Evolutionary conservation across 192 early-diverging fungal genomes (phyloP).

Genomic region (Linnemannia schmuckeri): DNA sequence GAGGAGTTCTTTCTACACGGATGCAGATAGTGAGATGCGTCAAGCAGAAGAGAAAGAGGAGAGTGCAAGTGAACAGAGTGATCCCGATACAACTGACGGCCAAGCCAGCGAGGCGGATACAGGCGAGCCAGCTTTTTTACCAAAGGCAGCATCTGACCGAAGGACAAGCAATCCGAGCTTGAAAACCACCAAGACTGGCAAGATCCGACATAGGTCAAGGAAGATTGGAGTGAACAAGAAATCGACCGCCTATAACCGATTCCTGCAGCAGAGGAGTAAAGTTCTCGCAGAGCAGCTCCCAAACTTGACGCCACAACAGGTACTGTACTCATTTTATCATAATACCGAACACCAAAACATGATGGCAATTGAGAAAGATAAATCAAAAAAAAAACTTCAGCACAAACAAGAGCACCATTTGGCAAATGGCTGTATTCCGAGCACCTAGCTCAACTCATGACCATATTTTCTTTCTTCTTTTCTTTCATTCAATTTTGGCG

Average conservation of each 20-base stretch:
- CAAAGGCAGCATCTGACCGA: background rate
- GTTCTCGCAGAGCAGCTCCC: conserved; percentile 4
- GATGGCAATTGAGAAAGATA: background rate
- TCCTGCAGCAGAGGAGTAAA: conserved; percentile 41
- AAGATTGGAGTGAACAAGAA: conserved; percentile 15
- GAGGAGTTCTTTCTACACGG: background rate
- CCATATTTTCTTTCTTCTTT: background rate
- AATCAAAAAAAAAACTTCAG: background rate
- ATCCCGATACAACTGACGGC: background rate
- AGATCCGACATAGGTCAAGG: conserved; percentile 30
- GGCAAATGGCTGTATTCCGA: background rate
- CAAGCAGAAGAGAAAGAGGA: background rate
- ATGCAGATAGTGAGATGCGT: background rate
- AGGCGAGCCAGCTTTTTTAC: too few species aligned
- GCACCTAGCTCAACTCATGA: background rate
- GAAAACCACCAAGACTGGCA: conserved; percentile 49
- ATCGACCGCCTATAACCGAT: conserved; percentile 36
- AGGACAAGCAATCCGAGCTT: conserved; percentile 34
- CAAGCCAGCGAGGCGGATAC: background rate
- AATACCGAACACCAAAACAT: background rate
- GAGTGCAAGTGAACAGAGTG: background rate
- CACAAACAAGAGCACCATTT: background rate
- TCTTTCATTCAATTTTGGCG: background rate
- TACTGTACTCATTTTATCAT: background rate
- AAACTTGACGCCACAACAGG: conserved; percentile 35